phyloP scores from a whole-genome alignment of 2,329 filamentous ascomycete genomes.

The Sordariomycetes sp. region DNA sequence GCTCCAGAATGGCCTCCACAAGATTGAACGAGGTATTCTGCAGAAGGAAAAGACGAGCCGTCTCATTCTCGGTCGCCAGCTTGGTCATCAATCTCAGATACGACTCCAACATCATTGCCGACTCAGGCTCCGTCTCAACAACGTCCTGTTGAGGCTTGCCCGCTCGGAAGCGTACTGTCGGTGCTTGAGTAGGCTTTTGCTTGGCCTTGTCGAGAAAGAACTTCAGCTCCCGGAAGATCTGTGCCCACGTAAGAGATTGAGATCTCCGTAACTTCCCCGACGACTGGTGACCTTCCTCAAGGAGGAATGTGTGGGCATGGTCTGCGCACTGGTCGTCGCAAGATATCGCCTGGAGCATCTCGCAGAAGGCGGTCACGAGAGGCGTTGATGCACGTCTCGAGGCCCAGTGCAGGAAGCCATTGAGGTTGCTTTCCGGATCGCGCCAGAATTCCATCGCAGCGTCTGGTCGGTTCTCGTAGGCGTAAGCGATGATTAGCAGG shows the following conservation, averaged over 20 bases:
- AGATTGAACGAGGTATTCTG: conserved; percentile 57
- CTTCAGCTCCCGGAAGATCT: conserved; percentile 84
- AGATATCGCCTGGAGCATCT: conserved; percentile 86
- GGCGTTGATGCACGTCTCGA: conserved; percentile 90
- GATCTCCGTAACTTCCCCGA: conserved; percentile 73
- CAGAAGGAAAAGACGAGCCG: conserved; percentile 66
- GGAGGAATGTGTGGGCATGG: conserved; percentile 77
- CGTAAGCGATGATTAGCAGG: conserved; percentile 82
- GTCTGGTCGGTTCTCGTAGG: conserved; percentile 78
- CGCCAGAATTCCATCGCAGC: conserved; percentile 85
- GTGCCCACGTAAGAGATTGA: conserved; percentile 81
- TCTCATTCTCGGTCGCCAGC: conserved; percentile 64
- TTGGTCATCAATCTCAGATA: conserved; percentile 85
- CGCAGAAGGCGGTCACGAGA: conserved; percentile 92
- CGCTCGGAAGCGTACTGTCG: conserved; percentile 35
- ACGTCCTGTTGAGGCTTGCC: conserved; percentile 55
- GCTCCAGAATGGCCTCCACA: conserved; percentile 64
- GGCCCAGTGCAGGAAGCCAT: conserved; percentile 96
- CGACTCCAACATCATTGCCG: conserved; percentile 91
- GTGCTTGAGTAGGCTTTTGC: conserved; percentile 50
- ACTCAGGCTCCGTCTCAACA: conserved; percentile 80
- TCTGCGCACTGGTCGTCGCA: conserved; percentile 75
- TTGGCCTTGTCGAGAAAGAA: conserved; percentile 74
- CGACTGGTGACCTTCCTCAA: conserved; percentile 71
- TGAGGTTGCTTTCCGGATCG: conserved; percentile 84